Conservation (phyloP, 2,329 filamentous ascomycete genomes). For the Pezicula neosporulosa region DNA sequence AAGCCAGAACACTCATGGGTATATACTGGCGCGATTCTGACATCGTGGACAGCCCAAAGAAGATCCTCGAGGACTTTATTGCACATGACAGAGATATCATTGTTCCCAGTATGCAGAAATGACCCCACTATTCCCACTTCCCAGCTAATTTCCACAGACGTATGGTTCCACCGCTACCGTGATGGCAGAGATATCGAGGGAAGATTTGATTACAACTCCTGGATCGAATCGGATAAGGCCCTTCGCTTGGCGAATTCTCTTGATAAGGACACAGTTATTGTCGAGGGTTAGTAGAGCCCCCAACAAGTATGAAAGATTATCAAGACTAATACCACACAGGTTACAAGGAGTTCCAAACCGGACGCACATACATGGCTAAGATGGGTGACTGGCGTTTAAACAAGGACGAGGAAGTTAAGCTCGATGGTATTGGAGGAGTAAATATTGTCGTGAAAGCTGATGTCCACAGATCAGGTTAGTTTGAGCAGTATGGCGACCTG, state of each 20-base stretch:
- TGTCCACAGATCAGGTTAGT: slow-evolving; percentile 85
- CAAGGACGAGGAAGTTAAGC: slow-evolving; percentile 86
- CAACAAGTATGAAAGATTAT: not conserved
- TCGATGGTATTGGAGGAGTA: slow-evolving; percentile 95
- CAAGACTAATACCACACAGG: slow-evolving; percentile 43
- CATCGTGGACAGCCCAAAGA: slow-evolving; percentile 83
- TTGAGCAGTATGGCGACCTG: not conserved
- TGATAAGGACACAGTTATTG: slow-evolving; percentile 77
- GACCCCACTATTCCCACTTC: not conserved
- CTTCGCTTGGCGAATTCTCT: slow-evolving; percentile 70
- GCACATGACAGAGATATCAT: slow-evolving; percentile 90
- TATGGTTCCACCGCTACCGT: slow-evolving; percentile 90
- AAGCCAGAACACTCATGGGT: slow-evolving; percentile 98
- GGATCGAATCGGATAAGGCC: slow-evolving; percentile 88
- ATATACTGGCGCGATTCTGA: slow-evolving; percentile 97
- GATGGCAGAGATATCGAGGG: slow-evolving; percentile 86
- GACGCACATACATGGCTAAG: slow-evolving; percentile 81
- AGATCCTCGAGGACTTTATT: slow-evolving; percentile 92
- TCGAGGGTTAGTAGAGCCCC: slow-evolving; percentile 61
- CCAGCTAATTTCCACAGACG: slow-evolving; percentile 56
- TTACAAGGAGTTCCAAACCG: slow-evolving; percentile 91
- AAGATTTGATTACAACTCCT: slow-evolving; percentile 98
- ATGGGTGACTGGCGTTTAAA: slow-evolving; percentile 93
- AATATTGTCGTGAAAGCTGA: slow-evolving; percentile 98
- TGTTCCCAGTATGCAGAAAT: slow-evolving; percentile 74